phyloP scores from a whole-genome alignment of 257 asterid species.

The Ilex aquifolium region DNA sequence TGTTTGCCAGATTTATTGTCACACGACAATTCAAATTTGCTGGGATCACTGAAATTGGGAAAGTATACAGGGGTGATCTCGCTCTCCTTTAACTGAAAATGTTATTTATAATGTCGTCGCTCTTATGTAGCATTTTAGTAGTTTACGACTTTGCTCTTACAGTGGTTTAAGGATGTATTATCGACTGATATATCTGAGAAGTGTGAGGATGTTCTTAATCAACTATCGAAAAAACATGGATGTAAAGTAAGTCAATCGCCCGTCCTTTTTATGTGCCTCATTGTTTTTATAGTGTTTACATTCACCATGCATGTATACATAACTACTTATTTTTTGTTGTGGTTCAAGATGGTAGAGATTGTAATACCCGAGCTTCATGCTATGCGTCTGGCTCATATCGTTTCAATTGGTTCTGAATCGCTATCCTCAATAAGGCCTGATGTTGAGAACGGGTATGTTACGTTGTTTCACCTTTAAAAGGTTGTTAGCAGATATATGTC shows the following conservation, averaged over 20 bases:
- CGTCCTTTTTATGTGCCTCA: conserved; percentile 7
- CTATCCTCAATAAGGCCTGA: conserved; percentile 63
- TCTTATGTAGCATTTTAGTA: conserved; percentile 15
- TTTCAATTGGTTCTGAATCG: conserved; percentile 85
- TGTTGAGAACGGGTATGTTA: conserved; percentile 77
- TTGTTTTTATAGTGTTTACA: too few species aligned
- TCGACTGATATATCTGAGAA: conserved; percentile 71
- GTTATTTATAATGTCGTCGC: conserved; percentile 4
- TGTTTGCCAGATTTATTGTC: conserved; percentile 71
- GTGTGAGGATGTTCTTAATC: conserved; percentile 76
- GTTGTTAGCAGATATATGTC: background rate
- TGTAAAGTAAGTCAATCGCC: conserved; percentile 57
- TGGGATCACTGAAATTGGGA: conserved; percentile 65
- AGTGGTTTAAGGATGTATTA: conserved; percentile 95
- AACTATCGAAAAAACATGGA: conserved; percentile 66
- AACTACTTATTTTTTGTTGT: conserved; percentile 26
- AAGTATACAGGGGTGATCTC: conserved; percentile 79
- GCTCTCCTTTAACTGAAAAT: conserved; percentile 12
- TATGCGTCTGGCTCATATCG: conserved; percentile 85
- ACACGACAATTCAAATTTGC: conserved; percentile 33
- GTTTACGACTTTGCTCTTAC: conserved; percentile 1
- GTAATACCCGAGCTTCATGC: conserved; percentile 85
- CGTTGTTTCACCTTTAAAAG: conserved; percentile 18
- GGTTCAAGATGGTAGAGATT: conserved; percentile 73
- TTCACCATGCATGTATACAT: too few species aligned